Base-by-base conservation (phyloP, 371 early-diverging fungal genomes). In the Lichtheimia hyalospora region DNA sequence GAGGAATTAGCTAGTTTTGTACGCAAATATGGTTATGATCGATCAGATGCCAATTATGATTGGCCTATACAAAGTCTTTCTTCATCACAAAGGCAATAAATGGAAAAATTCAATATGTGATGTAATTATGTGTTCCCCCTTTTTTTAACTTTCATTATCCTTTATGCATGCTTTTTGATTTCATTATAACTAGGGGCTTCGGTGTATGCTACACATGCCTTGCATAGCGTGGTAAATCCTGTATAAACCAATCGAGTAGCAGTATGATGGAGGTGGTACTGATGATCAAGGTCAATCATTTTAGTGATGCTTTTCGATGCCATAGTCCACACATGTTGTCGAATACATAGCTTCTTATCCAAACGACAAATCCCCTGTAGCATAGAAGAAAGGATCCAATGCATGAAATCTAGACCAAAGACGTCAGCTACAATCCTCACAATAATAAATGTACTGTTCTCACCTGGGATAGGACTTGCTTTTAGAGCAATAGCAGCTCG, bases 1-100 rank as follows among this genome's bases (percentile, higher is more conserved):
- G 79, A 70, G n/a, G 86, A 87, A 13, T 72, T 90, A 52, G 77
- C 85, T 54, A 86, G 80, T 15, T 93, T 90, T 72, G 79, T 94
- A 49, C 77, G 84, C 63, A 85, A 81, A 63, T 80, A 85, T 59
- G 95, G 95, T 2, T 93, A 83, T 63, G 78, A 87, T 43, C 63
- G 74, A 13, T 40, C 48, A 6, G 58, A 63, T 48, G 54, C 53
- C n/a, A 55, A 70, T n/a, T 77, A 77, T 52, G 64, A 57, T 18
- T 77, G 77, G 77, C 77, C 77, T 28, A 23, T 56, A 28, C 77
- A 77, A 54, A 69, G 64, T n/a, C 42, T 62, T 58, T 24, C 62
- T 41, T 27, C 41, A 16, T n/a, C 53, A 18, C 10, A 20, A 14
- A 20, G 24, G 0, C 40, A 53, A 40, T 39, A n/a, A 39, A 18